Conservation (phyloP, 2,329 filamentous ascomycete species). For the Macroventuria anomochaeta region DNA sequence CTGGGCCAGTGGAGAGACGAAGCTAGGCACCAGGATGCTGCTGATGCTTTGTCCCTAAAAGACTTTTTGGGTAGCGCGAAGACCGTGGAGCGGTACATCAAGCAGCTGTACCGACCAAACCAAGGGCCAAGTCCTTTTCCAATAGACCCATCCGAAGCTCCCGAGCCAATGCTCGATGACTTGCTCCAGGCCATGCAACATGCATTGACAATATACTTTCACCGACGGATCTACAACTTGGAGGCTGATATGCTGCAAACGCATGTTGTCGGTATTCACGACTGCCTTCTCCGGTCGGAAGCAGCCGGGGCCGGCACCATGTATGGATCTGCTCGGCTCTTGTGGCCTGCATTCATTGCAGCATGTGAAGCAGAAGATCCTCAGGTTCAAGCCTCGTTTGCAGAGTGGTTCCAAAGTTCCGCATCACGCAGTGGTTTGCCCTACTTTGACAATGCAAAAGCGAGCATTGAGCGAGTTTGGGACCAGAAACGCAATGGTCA, state of each 20-base stretch:
- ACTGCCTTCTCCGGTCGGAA: slow-evolving; percentile 48
- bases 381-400: slow-evolving; percentile 46
- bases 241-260: slow-evolving; percentile 52
- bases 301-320: slow-evolving; percentile 40
- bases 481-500: slow-evolving; percentile 22
- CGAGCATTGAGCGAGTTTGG: slow-evolving; percentile 41
- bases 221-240: slow-evolving; percentile 53
- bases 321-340: slow-evolving; percentile 49
- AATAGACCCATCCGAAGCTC: not conserved
- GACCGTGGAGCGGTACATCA: slow-evolving; percentile 44
- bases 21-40: slow-evolving; percentile 24
- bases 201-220: slow-evolving; percentile 56
- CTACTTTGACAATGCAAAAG: slow-evolving; percentile 39
- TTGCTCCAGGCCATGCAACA: slow-evolving; percentile 52
- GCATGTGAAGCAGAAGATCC: slow-evolving; percentile 52
- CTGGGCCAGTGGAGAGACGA: slow-evolving; percentile 53
- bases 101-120: slow-evolving; percentile 20
- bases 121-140: not conserved
- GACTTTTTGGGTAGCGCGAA: slow-evolving; percentile 46
- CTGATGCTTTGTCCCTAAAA: slow-evolving; percentile 24
- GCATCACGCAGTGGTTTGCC: slow-evolving; percentile 40
- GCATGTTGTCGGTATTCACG: slow-evolving; percentile 46
- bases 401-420: slow-evolving; percentile 43
- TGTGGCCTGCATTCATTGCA: slow-evolving; percentile 56
- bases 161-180: slow-evolving; percentile 29